Evolutionary conservation across 495 filamentous ascomycete species (phyloP).

Genomic region (Apiosordaria backusii): DNA sequence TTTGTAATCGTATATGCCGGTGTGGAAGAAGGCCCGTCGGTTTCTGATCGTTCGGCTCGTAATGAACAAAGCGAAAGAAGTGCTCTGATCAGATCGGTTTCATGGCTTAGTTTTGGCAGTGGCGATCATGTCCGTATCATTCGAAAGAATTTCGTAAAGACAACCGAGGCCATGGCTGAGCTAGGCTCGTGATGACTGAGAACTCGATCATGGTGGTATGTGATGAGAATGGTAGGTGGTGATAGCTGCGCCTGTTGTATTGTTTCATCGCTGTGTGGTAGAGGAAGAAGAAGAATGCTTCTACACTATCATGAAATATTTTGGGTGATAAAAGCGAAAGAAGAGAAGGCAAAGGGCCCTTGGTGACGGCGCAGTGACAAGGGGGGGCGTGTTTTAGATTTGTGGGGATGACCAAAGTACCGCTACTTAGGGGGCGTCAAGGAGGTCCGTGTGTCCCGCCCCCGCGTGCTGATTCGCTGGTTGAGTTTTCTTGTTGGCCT

Average conservation of each 20-base stretch:
- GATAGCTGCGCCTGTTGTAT: neutral
- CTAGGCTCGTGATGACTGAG: neutral
- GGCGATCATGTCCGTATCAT: conserved; percentile 3
- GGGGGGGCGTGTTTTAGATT: neutral
- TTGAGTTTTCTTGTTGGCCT: neutral
- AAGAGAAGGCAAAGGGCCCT: neutral
- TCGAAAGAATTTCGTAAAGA: neutral
- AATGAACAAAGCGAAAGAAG: neutral
- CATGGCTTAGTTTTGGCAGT: conserved; percentile 6
- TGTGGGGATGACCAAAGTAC: neutral
- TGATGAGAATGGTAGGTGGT: too few relatives aligned
- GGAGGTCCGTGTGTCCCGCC: neutral
- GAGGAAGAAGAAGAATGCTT: neutral
- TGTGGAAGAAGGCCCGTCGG: neutral
- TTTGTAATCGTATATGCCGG: neutral
- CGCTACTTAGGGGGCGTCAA: neutral
- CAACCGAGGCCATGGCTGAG: too few relatives aligned
- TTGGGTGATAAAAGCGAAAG: neutral
- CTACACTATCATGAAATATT: neutral
- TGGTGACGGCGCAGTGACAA: neutral
- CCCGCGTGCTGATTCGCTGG: neutral
- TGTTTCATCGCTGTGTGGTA: neutral
- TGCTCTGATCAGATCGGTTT: too few relatives aligned
- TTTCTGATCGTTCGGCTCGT: neutral
- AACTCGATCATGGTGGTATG: neutral